Evolutionary conservation across 2,329 filamentous ascomycete genomes (phyloP).

Genomic region (Ascomycota sp.): DNA sequence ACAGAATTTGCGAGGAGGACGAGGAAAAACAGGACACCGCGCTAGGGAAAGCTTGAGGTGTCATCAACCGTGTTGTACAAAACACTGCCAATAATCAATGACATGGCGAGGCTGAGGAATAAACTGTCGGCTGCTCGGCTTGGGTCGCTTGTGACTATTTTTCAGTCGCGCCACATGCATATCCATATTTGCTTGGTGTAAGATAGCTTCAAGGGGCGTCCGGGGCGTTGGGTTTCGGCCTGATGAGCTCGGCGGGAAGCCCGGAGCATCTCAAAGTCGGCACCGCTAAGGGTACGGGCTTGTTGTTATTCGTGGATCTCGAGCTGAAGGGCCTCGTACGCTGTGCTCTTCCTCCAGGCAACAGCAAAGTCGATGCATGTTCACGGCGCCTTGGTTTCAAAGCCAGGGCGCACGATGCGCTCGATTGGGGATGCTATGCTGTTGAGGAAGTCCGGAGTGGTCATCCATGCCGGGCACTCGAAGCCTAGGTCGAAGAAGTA

Average conservation of each 20-base stretch:
- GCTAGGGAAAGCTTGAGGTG: slow-evolving; percentile 57
- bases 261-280: slow-evolving; percentile 36
- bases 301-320: slow-evolving; percentile 36
- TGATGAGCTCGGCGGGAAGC: slow-evolving; percentile 32
- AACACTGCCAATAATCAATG: slow-evolving; percentile 58
- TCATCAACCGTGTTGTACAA: slow-evolving; percentile 53
- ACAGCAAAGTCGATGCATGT: slow-evolving; percentile 41
- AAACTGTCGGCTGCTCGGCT: slow-evolving; percentile 49
- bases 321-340: slow-evolving; percentile 27
- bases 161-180: slow-evolving; percentile 64
- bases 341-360: slow-evolving; percentile 33
- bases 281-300: slow-evolving; percentile 30
- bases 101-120: slow-evolving; percentile 54
- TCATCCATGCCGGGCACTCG: slow-evolving; percentile 44
- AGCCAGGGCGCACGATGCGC: slow-evolving; percentile 33
- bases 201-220: slow-evolving; percentile 70
- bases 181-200: slow-evolving; percentile 55
- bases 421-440: slow-evolving; percentile 43
- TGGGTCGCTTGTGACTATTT: slow-evolving; percentile 56
- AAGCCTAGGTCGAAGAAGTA: slow-evolving; percentile 52
- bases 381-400: slow-evolving; percentile 32
- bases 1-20: slow-evolving; percentile 76
- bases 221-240: slow-evolving; percentile 36
- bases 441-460: slow-evolving; percentile 52
- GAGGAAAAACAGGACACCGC: slow-evolving; percentile 71